phyloP scores from a whole-genome alignment of 2,329 filamentous ascomycete genomes.

The Penicillium sp. region DNA sequence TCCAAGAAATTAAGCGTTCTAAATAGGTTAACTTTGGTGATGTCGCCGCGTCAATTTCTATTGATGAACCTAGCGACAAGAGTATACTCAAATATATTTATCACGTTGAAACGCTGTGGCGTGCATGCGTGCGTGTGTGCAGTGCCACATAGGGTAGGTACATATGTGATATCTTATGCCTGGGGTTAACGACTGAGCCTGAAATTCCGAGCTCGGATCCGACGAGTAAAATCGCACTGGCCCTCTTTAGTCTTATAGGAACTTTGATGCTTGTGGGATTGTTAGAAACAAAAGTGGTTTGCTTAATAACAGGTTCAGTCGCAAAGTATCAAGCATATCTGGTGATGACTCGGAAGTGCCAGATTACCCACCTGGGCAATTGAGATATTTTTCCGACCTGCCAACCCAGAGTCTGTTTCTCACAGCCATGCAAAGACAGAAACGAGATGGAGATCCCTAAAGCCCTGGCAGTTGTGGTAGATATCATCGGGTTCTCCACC shows the following conservation, averaged over 20 bases:
- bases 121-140: background rate
- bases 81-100: background rate
- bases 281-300: no score
- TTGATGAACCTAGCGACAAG: background rate
- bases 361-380: background rate
- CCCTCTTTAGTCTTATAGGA: no score
- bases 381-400: no score
- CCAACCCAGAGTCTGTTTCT: background rate
- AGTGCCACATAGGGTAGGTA: background rate
- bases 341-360: background rate
- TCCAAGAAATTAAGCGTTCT: background rate
- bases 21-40: background rate
- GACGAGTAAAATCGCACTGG: no score
- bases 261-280: background rate
- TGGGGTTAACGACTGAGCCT: background rate
- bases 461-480: background rate
- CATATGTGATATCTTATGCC: background rate
- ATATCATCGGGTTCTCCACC: background rate
- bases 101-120: background rate
- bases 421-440: background rate
- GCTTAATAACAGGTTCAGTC: no score
- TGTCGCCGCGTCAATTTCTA: background rate
- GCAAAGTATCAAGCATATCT: no score
- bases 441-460: background rate
- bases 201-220: background rate